Percentiles rank a stretch among this genome's conserved stretches.
These are phyloP conservation scores for Suillus alpinus DNA, from an alignment of 768 basidiomycete genomes.

Conservation along the genomic window DNA sequence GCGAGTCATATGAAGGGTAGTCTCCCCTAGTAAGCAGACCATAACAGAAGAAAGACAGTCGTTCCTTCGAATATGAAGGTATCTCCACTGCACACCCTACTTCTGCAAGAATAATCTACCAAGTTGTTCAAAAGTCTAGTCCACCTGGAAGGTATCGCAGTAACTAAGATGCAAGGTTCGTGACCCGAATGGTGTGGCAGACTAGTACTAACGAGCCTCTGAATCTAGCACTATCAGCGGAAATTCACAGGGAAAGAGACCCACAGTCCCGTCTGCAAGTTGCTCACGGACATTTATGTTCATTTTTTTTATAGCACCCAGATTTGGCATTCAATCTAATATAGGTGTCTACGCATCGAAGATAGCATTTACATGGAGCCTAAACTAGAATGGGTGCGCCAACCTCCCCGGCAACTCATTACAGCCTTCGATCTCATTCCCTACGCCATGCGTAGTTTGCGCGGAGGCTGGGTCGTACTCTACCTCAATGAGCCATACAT, in stretches of 20 bases:
- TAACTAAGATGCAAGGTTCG: not conserved
- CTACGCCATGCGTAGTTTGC: not conserved
- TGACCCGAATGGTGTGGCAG: not conserved
- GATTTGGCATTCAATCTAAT: not conserved
- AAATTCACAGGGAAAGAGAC: not conserved
- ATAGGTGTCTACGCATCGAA: not conserved
- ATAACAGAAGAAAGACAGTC: not conserved
- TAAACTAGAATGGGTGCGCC: not conserved
- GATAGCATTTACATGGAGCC: not conserved
- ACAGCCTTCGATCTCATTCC: not conserved
- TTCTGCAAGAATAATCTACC: not conserved
- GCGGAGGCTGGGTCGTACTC: not conserved
- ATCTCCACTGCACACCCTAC: not conserved
- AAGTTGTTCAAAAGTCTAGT: not conserved
- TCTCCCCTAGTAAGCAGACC: not conserved
- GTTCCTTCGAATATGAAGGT: not conserved
- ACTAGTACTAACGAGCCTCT: not conserved
- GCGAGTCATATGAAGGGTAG: not conserved
- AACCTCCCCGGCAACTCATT: not conserved
- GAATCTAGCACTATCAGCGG: not conserved
- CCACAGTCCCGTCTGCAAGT: not conserved
- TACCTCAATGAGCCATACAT: not conserved
- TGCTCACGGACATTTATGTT: not conserved
- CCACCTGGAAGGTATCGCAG: not conserved
- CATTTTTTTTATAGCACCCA: not conserved